These are phyloP conservation scores for Chionographis japonica DNA, from an alignment of 106 monocot genomes.

Conservation along the genomic window DNA sequence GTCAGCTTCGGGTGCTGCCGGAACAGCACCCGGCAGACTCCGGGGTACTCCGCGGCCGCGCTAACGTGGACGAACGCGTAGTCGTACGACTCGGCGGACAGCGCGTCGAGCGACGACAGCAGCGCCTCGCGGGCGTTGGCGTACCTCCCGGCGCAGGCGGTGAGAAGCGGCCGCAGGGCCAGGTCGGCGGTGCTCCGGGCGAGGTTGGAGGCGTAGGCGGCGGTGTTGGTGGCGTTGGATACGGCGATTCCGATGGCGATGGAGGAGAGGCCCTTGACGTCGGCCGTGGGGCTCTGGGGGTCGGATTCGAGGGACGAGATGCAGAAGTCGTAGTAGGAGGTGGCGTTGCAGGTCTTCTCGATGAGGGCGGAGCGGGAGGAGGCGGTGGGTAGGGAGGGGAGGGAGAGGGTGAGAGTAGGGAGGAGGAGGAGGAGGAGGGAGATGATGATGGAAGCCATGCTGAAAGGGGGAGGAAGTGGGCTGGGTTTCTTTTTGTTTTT, in stretches of 20 bases:
- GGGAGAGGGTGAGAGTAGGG: background rate
- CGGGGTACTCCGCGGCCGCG: slow-evolving; percentile 65
- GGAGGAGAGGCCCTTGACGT: slow-evolving; percentile 32
- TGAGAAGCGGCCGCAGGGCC: slow-evolving; percentile 18
- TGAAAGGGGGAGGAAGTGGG: slow-evolving; percentile 2
- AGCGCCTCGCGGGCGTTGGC: slow-evolving; percentile 41
- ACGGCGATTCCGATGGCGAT: slow-evolving; percentile 30
- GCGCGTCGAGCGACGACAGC: slow-evolving; percentile 19
- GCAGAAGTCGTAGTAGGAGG: slow-evolving; percentile 69
- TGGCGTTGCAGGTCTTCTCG: slow-evolving; percentile 40
- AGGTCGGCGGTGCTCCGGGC: slow-evolving; percentile 2
- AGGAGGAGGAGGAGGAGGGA: background rate
- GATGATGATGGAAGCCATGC: background rate
- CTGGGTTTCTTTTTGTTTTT: too few species aligned
- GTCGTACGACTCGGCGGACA: slow-evolving; percentile 41
- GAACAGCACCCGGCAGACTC: slow-evolving; percentile 56
- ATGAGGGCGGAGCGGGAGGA: slow-evolving; percentile 13
- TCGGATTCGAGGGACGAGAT: slow-evolving; percentile 41
- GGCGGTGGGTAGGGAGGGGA: background rate
- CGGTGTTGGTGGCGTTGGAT: slow-evolving; percentile 1
- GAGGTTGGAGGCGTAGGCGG: slow-evolving; percentile 9
- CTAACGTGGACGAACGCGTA: slow-evolving; percentile 58
- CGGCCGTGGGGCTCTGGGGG: slow-evolving; percentile 25
- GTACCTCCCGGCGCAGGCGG: slow-evolving; percentile 48
- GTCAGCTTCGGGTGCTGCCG: slow-evolving; percentile 10